Evolutionary conservation across 2,329 filamentous ascomycete genomes (phyloP).

Genomic region (Fusarium sp.): DNA sequence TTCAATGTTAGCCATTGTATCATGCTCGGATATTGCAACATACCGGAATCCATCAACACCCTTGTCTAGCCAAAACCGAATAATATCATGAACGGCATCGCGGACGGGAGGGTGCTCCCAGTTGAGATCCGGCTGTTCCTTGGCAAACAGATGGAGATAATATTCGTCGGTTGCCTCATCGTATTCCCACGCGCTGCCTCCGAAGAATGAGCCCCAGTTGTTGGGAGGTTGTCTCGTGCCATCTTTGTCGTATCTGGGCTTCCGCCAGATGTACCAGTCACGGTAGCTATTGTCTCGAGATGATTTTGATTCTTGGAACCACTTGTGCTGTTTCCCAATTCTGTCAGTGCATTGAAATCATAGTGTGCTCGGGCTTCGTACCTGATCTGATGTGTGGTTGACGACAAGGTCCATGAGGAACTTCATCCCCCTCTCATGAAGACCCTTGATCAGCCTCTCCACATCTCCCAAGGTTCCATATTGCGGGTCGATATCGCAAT

Average conservation of each 20-base stretch:
- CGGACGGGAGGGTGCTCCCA: slow-evolving; percentile 78
- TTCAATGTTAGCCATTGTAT: background rate
- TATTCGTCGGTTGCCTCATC: slow-evolving; percentile 69
- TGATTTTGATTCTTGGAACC: slow-evolving; percentile 73
- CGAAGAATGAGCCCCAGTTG: slow-evolving; percentile 73
- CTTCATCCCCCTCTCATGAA: slow-evolving; percentile 73
- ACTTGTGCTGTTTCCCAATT: slow-evolving; percentile 16
- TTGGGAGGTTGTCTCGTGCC: slow-evolving; percentile 74
- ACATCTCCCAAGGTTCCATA: slow-evolving; percentile 78
- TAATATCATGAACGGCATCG: slow-evolving; percentile 72
- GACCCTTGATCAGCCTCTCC: slow-evolving; percentile 68
- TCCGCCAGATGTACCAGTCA: slow-evolving; percentile 71
- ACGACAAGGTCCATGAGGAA: slow-evolving; percentile 81
- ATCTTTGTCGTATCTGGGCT: slow-evolving; percentile 59
- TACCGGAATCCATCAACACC: slow-evolving; percentile 74
- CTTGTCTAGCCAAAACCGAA: slow-evolving; percentile 76
- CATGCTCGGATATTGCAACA: fast-evolving
- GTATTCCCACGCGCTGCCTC: slow-evolving; percentile 48
- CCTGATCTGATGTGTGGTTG: slow-evolving; percentile 74
- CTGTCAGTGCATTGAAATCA: background rate
- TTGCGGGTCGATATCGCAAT: slow-evolving; percentile 71
- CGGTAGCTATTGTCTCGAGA: slow-evolving; percentile 70
- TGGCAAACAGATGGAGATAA: slow-evolving; percentile 77
- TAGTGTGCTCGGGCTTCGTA: background rate
- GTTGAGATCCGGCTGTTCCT: slow-evolving; percentile 81